These are phyloP conservation scores for Schwanniomyces polymorphus DNA, from an alignment of 805 yeast genomes.

Conservation along the genomic window DNA sequence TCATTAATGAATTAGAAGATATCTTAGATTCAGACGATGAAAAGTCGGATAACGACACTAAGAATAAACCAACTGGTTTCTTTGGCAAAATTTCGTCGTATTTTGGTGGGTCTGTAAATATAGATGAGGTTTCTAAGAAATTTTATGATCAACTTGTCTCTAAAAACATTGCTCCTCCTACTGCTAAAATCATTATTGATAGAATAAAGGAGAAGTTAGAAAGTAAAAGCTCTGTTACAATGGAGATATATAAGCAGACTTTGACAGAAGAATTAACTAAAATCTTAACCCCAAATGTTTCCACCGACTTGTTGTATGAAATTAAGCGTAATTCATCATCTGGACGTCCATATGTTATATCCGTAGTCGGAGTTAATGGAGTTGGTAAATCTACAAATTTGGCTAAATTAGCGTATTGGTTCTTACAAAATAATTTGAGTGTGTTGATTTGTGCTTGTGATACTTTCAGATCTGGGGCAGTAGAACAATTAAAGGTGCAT, in stretches of 20 bases:
- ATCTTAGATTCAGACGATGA: slow-evolving; percentile 34
- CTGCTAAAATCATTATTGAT: slow-evolving; percentile 69
- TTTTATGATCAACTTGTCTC: slow-evolving; percentile 75
- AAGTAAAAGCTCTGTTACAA: slow-evolving; percentile 70
- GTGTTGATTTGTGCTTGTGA: slow-evolving; percentile 96
- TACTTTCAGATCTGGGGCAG: slow-evolving; percentile 97
- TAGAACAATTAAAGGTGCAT: slow-evolving; percentile 94
- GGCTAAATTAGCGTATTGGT: slow-evolving; percentile 94
- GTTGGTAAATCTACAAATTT: slow-evolving; percentile 96
- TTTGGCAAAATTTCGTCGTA: slow-evolving; percentile 35
- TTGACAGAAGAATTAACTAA: slow-evolving; percentile 70
- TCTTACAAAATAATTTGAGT: slow-evolving; percentile 81
- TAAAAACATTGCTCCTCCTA: slow-evolving; percentile 90
- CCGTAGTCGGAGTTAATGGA: slow-evolving; percentile 97
- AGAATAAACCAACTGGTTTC: slow-evolving; percentile 18
- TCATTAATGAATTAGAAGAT: slow-evolving; percentile 41
- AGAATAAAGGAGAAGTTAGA: slow-evolving; percentile 75
- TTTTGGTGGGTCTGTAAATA: slow-evolving; percentile 42
- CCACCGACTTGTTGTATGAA: slow-evolving; percentile 82
- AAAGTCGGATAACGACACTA: slow-evolving; percentile 15
- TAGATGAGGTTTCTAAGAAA: slow-evolving; percentile 61
- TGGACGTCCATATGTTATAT: slow-evolving; percentile 81
- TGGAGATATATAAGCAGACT: slow-evolving; percentile 62
- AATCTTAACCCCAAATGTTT: slow-evolving; percentile 87
- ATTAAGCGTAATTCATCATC: slow-evolving; percentile 47